A percentile compares a stretch with the other conserved stretches of the same genome.
These are phyloP conservation scores for Monocercomonoides exilis DNA, from an alignment of 78 protist species.

Conservation along the genomic window DNA sequence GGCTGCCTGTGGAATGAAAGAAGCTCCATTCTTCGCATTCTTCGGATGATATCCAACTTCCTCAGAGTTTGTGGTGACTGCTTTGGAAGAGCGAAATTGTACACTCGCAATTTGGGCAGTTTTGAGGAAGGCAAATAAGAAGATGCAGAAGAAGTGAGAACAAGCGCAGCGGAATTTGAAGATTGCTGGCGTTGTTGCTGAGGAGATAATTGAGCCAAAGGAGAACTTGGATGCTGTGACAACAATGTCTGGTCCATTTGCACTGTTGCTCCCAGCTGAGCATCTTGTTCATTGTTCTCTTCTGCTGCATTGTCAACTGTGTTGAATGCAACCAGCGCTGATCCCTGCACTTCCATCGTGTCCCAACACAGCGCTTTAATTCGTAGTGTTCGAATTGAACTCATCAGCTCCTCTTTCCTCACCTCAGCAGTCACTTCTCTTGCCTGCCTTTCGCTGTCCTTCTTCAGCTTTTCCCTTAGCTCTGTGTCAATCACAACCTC, in stretches of 20 bases:
- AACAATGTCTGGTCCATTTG: too few relatives aligned
- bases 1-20: not conserved
- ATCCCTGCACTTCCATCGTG: not conserved
- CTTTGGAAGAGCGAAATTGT: not conserved
- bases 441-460: not conserved
- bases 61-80: not conserved
- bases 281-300: not conserved
- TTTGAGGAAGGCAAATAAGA: too few relatives aligned
- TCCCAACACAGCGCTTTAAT: not conserved
- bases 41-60: not conserved
- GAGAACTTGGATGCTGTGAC: too few relatives aligned
- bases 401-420: not conserved
- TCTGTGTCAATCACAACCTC: not conserved
- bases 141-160: too few relatives aligned
- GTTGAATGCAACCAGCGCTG: not conserved
- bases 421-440: not conserved
- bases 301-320: not conserved
- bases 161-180: too few relatives aligned
- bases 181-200: too few relatives aligned
- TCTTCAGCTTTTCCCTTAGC: not conserved
- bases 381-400: not conserved
- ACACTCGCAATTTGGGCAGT: not conserved
- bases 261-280: not conserved
- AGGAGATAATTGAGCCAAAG: too few relatives aligned
- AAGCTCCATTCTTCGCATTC: not conserved